Conservation (phyloP, 129 eudicot species). For the Heracleum sosnowskyi region DNA sequence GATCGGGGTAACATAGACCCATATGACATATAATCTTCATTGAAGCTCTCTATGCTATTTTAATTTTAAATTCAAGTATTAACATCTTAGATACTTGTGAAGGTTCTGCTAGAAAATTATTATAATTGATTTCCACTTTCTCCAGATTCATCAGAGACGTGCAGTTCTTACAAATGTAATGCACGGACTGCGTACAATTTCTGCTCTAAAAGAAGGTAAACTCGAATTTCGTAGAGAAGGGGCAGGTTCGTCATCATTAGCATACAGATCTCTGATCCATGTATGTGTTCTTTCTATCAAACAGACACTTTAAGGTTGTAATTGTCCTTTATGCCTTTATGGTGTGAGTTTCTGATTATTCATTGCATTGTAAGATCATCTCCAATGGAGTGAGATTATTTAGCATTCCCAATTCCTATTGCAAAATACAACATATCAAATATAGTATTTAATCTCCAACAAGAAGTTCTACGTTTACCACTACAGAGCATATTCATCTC, state of each 20-base stretch:
- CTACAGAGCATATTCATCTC: neutral
- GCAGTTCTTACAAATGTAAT: conserved; percentile 30
- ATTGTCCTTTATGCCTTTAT: neutral
- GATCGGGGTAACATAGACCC: neutral
- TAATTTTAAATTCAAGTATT: neutral
- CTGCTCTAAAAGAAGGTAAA: conserved; percentile 61
- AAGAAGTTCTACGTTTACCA: neutral
- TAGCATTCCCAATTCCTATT: neutral
- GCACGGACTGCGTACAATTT: conserved; percentile 39
- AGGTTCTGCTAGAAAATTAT: neutral
- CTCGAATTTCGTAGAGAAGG: conserved; percentile 30
- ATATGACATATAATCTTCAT: neutral
- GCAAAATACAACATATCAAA: neutral
- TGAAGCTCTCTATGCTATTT: neutral
- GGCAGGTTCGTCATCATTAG: conserved; percentile 2
- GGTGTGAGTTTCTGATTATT: neutral
- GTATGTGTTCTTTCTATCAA: conserved; percentile 27
- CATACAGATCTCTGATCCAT: conserved; percentile 37
- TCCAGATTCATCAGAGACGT: conserved; percentile 51
- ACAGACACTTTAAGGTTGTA: neutral
- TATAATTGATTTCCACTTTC: neutral
- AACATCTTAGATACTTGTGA: neutral
- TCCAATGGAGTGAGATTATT: neutral
- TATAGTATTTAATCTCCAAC: neutral
- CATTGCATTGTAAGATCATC: neutral